phyloP scores from a whole-genome alignment of 768 basidiomycete genomes.

The Coprinopsis strossmayeri region DNA sequence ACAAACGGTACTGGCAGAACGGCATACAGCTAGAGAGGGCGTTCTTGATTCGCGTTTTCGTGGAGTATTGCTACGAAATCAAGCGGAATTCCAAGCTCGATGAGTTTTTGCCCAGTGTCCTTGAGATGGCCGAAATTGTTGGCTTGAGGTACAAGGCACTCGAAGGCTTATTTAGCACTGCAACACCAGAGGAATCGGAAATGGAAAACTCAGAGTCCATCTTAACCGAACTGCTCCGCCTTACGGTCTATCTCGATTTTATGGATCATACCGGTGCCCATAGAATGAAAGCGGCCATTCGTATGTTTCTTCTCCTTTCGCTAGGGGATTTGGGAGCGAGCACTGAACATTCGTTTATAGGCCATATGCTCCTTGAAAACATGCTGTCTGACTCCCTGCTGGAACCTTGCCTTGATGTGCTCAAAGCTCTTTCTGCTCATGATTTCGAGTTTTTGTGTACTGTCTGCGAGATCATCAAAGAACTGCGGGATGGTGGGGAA shows the following conservation, averaged over 20 bases:
- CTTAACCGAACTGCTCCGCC: conserved; percentile 72
- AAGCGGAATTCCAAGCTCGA: conserved; percentile 62
- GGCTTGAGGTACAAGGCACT: conserved; percentile 47
- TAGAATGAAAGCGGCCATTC: conserved; percentile 81
- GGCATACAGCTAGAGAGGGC: conserved; percentile 66
- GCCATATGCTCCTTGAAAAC: conserved; percentile 75
- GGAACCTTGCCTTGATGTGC: conserved; percentile 74
- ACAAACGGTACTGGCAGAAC: conserved; percentile 19
- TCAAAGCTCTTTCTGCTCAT: conserved; percentile 60
- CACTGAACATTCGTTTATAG: conserved; percentile 25
- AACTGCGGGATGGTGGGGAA: conserved; percentile 56
- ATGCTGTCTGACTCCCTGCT: conserved; percentile 64
- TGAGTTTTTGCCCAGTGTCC: conserved; percentile 75
- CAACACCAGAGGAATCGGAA: conserved; percentile 48
- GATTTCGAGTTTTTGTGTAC: conserved; percentile 85
- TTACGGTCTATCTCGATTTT: conserved; percentile 82
- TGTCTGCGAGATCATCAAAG: conserved; percentile 83
- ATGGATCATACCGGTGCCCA: conserved; percentile 86
- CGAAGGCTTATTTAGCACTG: conserved; percentile 24
- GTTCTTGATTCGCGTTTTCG: conserved; percentile 78
- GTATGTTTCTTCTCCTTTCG: conserved; percentile 37
- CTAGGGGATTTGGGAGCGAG: background rate
- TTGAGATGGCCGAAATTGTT: conserved; percentile 69
- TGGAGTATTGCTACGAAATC: conserved; percentile 63
- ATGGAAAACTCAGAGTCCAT: too few relatives aligned